Conservation (phyloP, 1,284 basidiomycete genomes). For the Puccinia coronata region DNA sequence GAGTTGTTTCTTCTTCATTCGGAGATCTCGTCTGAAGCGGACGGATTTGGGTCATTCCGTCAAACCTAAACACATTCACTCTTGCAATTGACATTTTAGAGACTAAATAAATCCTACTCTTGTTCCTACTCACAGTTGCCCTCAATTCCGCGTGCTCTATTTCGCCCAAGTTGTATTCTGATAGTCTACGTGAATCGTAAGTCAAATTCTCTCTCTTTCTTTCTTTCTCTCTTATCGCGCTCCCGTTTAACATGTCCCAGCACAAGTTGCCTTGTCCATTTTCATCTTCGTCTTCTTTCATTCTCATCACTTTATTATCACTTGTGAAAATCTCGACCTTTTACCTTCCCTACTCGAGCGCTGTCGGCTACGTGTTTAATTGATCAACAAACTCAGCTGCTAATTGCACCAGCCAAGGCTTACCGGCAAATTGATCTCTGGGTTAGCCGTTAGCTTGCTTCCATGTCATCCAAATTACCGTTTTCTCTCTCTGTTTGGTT, state of each 20-base stretch:
- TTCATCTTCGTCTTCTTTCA: neutral
- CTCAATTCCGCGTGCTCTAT: neutral
- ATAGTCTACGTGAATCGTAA: slow-evolving; percentile 1
- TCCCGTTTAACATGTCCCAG: too few relatives aligned
- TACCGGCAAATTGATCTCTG: neutral
- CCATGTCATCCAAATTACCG: neutral
- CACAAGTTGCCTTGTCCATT: neutral
- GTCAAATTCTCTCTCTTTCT: neutral
- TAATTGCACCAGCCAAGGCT: neutral
- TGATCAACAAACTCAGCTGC: neutral
- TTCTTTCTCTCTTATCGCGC: neutral
- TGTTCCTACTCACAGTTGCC: neutral
- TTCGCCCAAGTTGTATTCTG: neutral
- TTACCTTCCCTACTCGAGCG: neutral
- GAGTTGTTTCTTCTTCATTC: neutral
- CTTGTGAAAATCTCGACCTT: neutral
- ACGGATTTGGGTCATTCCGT: neutral
- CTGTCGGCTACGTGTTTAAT: neutral
- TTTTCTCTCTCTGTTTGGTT: neutral
- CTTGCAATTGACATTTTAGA: neutral
- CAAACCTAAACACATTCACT: neutral
- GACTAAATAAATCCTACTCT: neutral
- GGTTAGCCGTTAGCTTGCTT: neutral
- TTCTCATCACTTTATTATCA: neutral
- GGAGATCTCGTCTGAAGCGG: too few relatives aligned